Evolutionary conservation across 176 grass and related monocot genomes (phyloP).

Genomic region (Puccinellia tenuiflora): DNA sequence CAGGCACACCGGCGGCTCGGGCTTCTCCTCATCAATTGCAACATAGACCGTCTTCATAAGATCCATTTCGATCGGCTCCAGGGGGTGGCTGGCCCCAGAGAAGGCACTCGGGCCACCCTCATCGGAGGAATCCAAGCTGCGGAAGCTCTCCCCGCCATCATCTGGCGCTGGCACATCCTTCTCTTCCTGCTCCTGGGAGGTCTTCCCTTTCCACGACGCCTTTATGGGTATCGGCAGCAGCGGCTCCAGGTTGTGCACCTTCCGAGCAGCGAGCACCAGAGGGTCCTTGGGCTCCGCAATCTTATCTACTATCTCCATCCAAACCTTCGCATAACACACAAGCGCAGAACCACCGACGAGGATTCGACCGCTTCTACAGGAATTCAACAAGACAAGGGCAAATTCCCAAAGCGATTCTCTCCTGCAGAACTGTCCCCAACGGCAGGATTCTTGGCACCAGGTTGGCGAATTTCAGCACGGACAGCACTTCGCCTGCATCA

Average conservation of each 20-base stretch:
- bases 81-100: slow-evolving; percentile 79
- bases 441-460: slow-evolving; percentile 12
- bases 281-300: slow-evolving; percentile 48
- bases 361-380: neutral
- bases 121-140: slow-evolving; percentile 65
- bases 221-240: slow-evolving; percentile 38
- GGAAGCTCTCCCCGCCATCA: slow-evolving; percentile 77
- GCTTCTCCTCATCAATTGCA: slow-evolving; percentile 72
- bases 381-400: neutral
- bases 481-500: slow-evolving; percentile 15
- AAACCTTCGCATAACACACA: slow-evolving; percentile 29
- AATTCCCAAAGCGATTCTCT: slow-evolving; percentile 17
- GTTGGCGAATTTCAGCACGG: slow-evolving; percentile 5
- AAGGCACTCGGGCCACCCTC: slow-evolving; percentile 68
- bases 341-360: neutral
- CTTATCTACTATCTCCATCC: slow-evolving; percentile 49
- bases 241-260: slow-evolving; percentile 38
- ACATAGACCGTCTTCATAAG: slow-evolving; percentile 91
- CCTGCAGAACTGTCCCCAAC: neutral
- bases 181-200: slow-evolving; percentile 43
- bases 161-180: slow-evolving; percentile 43
- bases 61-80: slow-evolving; percentile 85
- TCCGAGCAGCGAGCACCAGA: slow-evolving; percentile 20
- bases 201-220: slow-evolving; percentile 62
- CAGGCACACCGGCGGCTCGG: slow-evolving; percentile 28